These are phyloP conservation scores for Diaporthe longicolla DNA, from an alignment of 2,329 filamentous ascomycete species.

Conservation along the genomic window DNA sequence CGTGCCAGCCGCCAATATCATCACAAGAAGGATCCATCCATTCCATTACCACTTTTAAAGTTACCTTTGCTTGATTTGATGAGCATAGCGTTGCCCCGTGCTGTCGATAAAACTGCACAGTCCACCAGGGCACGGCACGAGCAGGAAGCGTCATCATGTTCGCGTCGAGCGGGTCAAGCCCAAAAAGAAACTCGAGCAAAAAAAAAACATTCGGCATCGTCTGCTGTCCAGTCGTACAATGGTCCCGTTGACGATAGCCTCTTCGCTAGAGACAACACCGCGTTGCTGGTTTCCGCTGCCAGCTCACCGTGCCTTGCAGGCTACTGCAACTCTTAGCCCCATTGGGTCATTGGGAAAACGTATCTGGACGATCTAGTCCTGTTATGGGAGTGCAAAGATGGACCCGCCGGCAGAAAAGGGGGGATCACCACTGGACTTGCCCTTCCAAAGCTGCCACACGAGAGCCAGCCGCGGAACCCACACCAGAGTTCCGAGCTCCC, in stretches of 20 bases:
- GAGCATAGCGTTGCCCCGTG: slow-evolving; percentile 1
- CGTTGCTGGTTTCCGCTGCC: slow-evolving; percentile 30
- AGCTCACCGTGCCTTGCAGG: slow-evolving; percentile 38
- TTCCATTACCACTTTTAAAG: slow-evolving; percentile 7
- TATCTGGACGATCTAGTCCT: slow-evolving; percentile 34
- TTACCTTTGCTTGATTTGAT: slow-evolving; percentile 27
- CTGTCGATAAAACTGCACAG: not conserved
- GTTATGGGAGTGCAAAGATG: slow-evolving; percentile 3
- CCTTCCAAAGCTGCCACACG: slow-evolving; percentile 30
- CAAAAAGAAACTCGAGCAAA: not conserved
- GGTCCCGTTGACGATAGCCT: slow-evolving; percentile 23
- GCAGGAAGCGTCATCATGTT: slow-evolving; percentile 7
- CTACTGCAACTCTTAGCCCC: slow-evolving; percentile 30
- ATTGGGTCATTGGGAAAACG: slow-evolving; percentile 19
- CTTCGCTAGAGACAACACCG: slow-evolving; percentile 9
- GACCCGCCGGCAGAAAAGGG: slow-evolving; percentile 32
- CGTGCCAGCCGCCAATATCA: slow-evolving; percentile 28
- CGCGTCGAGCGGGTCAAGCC: slow-evolving; percentile 21
- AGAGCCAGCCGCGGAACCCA: slow-evolving; percentile 26
- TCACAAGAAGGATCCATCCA: slow-evolving; percentile 14
- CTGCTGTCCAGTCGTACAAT: slow-evolving; percentile 7
- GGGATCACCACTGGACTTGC: slow-evolving; percentile 28
- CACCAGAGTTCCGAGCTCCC: slow-evolving; percentile 13
- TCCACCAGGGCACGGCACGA: not conserved
- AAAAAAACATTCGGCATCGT: not conserved